Conservation (phyloP, 2,329 filamentous ascomycete species). For the Fusarium bulbicola region DNA sequence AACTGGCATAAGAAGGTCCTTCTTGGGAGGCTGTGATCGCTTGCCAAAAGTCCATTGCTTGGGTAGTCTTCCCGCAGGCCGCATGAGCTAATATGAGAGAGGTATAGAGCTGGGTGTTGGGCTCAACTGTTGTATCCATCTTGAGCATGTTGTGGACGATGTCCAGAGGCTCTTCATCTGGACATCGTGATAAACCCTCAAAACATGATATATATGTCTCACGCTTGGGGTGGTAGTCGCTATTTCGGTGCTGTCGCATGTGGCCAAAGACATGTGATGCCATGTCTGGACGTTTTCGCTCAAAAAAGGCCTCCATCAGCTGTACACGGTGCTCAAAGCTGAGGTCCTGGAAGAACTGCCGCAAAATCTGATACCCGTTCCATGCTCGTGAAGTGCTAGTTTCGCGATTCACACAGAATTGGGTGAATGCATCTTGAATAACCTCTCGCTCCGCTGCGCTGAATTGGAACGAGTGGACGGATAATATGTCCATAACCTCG, state of each 20-base stretch:
- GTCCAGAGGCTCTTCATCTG: slow-evolving; percentile 68
- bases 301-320: slow-evolving; percentile 86
- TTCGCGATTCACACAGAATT: slow-evolving; percentile 70
- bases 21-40: slow-evolving; percentile 86
- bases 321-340: slow-evolving; percentile 70
- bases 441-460: slow-evolving; percentile 73
- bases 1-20: slow-evolving; percentile 82
- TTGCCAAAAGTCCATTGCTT: slow-evolving; percentile 82
- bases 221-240: slow-evolving; percentile 69
- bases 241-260: slow-evolving; percentile 82
- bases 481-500: slow-evolving; percentile 84
- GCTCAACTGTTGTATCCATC: slow-evolving; percentile 83
- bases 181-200: slow-evolving; percentile 72
- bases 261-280: slow-evolving; percentile 88
- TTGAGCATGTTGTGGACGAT: slow-evolving; percentile 94
- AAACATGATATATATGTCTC: slow-evolving; percentile 84
- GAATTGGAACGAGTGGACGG: slow-evolving; percentile 75
- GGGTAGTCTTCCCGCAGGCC: slow-evolving; percentile 70
- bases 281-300: slow-evolving; percentile 81
- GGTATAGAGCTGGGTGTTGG: slow-evolving; percentile 81
- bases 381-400: slow-evolving; percentile 72
- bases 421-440: slow-evolving; percentile 72
- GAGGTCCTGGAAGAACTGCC: slow-evolving; percentile 72
- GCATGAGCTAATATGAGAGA: slow-evolving; percentile 88
- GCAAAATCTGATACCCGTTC: slow-evolving; percentile 72